Percentiles rank a stretch among this genome's conserved stretches.
Conservation (phyloP, 768 basidiomycete species). For the Pilatotrama ljubarskyi region DNA sequence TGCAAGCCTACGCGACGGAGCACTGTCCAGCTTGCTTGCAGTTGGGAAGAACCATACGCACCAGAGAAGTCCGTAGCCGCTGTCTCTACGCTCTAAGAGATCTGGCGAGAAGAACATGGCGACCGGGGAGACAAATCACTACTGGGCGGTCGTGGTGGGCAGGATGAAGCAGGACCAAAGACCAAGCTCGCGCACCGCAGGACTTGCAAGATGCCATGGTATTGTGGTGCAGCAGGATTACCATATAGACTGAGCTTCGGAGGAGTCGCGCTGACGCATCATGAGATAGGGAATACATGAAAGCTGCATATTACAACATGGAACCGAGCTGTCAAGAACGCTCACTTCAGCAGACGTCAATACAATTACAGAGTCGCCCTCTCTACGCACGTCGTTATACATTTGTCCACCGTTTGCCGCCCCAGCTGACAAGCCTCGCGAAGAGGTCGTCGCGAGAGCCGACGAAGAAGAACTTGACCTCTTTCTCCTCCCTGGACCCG, state of each 20-base stretch:
- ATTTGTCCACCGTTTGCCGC: conserved; percentile 49
- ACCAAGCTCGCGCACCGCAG: background rate
- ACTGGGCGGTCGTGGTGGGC: background rate
- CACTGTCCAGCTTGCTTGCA: background rate
- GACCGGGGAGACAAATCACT: background rate
- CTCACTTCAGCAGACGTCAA: background rate
- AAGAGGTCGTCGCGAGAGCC: conserved; percentile 66
- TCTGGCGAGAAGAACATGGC: conserved; percentile 85
- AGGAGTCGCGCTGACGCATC: background rate
- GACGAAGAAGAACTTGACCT: conserved; percentile 61
- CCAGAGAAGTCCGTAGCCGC: conserved; percentile 90
- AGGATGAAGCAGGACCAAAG: background rate
- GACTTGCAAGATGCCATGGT: background rate
- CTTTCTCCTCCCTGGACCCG: conserved; percentile 38
- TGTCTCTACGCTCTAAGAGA: conserved; percentile 76
- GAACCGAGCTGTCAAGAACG: background rate
- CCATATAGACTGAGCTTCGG: background rate
- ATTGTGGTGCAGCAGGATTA: background rate
- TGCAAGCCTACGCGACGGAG: conserved; percentile 62
- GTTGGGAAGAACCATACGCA: conserved; percentile 31
- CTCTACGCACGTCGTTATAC: background rate
- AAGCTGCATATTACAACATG: background rate
- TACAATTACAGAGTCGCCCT: too few relatives aligned
- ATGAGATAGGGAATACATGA: background rate
- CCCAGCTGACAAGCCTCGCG: conserved; percentile 56